Percentiles rank a stretch among this genome's conserved stretches.
Evolutionary conservation across 2,329 filamentous ascomycete species (phyloP).

Genomic region (Nothophaeocryptopus gaeumannii): DNA sequence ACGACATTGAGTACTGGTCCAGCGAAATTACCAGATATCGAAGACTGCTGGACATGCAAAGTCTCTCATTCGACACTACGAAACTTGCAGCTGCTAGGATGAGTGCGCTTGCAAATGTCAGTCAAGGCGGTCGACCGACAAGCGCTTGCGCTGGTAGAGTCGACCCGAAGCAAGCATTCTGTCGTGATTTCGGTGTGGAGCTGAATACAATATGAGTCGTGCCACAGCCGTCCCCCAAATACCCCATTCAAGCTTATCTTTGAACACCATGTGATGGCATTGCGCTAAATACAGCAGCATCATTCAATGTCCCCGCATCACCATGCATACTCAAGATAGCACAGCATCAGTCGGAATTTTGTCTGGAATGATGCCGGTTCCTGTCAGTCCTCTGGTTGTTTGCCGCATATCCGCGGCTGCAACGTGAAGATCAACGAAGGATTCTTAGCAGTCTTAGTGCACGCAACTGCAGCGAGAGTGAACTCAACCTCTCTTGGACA

Average conservation of each 20-base stretch:
- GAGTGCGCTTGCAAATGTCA: slow-evolving; percentile 20
- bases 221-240: background rate
- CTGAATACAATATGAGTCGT: slow-evolving; percentile 16
- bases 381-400: too few species aligned
- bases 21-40: slow-evolving; percentile 23
- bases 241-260: background rate
- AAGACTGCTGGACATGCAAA: slow-evolving; percentile 25
- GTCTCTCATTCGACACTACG: slow-evolving; percentile 22
- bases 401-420: too few species aligned
- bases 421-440: too few species aligned
- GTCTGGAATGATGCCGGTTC: too few species aligned
- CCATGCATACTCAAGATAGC: too few species aligned
- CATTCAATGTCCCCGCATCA: too few species aligned
- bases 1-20: slow-evolving; percentile 23
- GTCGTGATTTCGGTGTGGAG: slow-evolving; percentile 24
- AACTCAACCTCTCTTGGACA: too few species aligned
- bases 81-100: slow-evolving; percentile 23
- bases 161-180: slow-evolving; percentile 23
- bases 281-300: too few species aligned
- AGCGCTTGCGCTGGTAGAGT: slow-evolving; percentile 6
- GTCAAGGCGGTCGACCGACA: slow-evolving; percentile 6
- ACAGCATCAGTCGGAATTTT: too few species aligned
- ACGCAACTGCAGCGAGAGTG: too few species aligned
- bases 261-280: background rate
- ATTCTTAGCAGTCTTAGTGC: too few species aligned